These are phyloP conservation scores for Cryptosporidium sp. DNA, from an alignment of 169 alveolate species.

Conservation along the genomic window DNA sequence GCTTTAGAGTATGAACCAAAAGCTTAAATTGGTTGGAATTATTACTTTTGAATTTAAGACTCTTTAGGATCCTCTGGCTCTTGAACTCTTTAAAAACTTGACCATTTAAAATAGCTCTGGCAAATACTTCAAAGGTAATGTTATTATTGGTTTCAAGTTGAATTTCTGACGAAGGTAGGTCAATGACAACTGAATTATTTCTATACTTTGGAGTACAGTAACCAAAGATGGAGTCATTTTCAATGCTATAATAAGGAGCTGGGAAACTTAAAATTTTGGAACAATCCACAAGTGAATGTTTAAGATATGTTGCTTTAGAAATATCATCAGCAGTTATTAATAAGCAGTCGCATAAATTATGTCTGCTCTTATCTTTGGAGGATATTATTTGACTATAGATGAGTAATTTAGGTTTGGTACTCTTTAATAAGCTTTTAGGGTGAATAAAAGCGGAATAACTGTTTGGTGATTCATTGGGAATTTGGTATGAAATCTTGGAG, in stretches of 20 bases:
- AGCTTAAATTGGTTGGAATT: constrained; percentile 22
- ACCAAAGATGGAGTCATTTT: constrained; percentile 15
- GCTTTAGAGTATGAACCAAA: constrained; percentile 1
- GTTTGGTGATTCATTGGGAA: neutral
- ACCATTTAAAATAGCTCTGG: constrained; percentile 51
- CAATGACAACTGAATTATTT: constrained; percentile 26
- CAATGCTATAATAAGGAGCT: constrained; percentile 37
- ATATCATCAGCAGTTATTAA: constrained; percentile 68
- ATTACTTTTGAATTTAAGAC: constrained; percentile 1
- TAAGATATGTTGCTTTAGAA: constrained; percentile 24
- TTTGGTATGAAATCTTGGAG: constrained; percentile 5
- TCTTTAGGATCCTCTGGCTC: neutral
- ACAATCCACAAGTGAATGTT: constrained; percentile 53
- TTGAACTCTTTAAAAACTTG: constrained; percentile 37
- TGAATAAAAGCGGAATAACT: constrained; percentile 24
- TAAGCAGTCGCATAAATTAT: constrained; percentile 35
- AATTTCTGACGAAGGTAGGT: constrained; percentile 61
- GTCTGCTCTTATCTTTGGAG: neutral
- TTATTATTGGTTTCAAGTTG: neutral
- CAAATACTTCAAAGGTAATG: constrained; percentile 18
- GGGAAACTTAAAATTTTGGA: constrained; percentile 50
- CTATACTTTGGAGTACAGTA: constrained; percentile 44
- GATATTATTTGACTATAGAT: constrained; percentile 42
- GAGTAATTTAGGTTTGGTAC: constrained; percentile 20
- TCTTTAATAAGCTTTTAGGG: constrained; percentile 31